phyloP scores from a whole-genome alignment of 2,329 filamentous ascomycete species.

The Escovopsis sp. region DNA sequence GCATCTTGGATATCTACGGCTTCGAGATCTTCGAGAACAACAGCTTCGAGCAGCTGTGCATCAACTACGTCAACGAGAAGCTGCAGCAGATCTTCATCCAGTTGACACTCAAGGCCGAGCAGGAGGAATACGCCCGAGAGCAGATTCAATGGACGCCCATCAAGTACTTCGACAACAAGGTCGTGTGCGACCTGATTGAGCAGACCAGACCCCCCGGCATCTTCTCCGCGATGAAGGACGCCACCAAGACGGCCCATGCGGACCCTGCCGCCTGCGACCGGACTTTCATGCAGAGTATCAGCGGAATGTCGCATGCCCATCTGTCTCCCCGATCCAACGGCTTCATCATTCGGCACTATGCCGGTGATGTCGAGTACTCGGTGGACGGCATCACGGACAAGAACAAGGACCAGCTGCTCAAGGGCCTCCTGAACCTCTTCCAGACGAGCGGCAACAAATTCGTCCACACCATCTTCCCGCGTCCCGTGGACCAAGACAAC shows the following conservation, averaged over 20 bases:
- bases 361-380: slow-evolving; percentile 87
- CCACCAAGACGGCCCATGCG: slow-evolving; percentile 94
- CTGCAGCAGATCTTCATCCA: slow-evolving; percentile 99
- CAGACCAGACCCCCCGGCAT: slow-evolving; percentile 79
- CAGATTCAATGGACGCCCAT: slow-evolving; percentile 98
- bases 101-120: slow-evolving; percentile 86
- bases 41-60: slow-evolving; percentile 96
- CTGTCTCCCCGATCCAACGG: slow-evolving; percentile 84
- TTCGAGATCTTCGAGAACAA: slow-evolving; percentile 99
- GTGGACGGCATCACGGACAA: slow-evolving; percentile 98
- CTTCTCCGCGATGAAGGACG: slow-evolving; percentile 93
- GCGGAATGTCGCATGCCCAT: slow-evolving; percentile 81
- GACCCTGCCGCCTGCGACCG: slow-evolving; percentile 88
- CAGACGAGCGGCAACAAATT: slow-evolving; percentile 74
- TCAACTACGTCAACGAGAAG: slow-evolving; percentile 99
- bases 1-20: slow-evolving; percentile 96
- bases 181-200: slow-evolving; percentile 95
- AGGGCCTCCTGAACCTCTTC: slow-evolving; percentile 81
- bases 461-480: slow-evolving; percentile 75
- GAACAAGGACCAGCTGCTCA: slow-evolving; percentile 95
- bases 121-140: slow-evolving; percentile 91
- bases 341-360: slow-evolving; percentile 98
- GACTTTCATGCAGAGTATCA: slow-evolving; percentile 88
- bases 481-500: slow-evolving; percentile 92
- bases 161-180: slow-evolving; percentile 99